phyloP scores from a whole-genome alignment of 2,329 filamentous ascomycete genomes.

The Aspergillus flavus region DNA sequence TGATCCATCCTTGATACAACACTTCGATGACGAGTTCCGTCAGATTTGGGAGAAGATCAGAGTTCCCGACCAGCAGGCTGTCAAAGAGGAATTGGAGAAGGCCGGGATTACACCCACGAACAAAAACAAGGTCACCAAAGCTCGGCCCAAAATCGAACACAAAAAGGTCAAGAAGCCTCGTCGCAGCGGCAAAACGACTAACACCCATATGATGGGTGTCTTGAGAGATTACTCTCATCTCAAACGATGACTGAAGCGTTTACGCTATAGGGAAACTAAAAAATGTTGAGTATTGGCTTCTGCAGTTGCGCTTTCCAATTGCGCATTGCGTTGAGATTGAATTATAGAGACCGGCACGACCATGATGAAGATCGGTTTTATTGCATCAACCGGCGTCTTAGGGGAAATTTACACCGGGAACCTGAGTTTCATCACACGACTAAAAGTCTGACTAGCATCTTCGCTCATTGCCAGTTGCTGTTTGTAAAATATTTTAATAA shows the following conservation, averaged over 20 bases:
- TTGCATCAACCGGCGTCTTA: slow-evolving; percentile 11
- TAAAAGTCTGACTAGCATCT: neutral
- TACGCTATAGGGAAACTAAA: neutral
- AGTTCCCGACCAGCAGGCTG: slow-evolving; percentile 73
- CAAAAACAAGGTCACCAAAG: slow-evolving; percentile 70
- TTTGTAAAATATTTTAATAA: slow-evolving; percentile 6
- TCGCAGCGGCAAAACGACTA: slow-evolving; percentile 78
- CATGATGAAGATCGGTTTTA: neutral
- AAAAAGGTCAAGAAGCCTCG: slow-evolving; percentile 77
- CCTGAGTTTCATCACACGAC: neutral
- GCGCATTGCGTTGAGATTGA: slow-evolving; percentile 1
- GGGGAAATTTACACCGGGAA: slow-evolving; percentile 1
- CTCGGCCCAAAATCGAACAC: slow-evolving; percentile 57
- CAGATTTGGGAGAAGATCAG: slow-evolving; percentile 79
- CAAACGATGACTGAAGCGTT: slow-evolving; percentile 30
- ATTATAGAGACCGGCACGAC: slow-evolving; percentile 1
- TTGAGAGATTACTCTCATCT: slow-evolving; percentile 71
- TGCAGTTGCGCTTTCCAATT: neutral
- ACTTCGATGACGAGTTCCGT: slow-evolving; percentile 81
- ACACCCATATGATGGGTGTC: slow-evolving; percentile 81
- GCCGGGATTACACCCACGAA: slow-evolving; percentile 83
- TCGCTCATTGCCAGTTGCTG: slow-evolving; percentile 15
- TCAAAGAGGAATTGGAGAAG: slow-evolving; percentile 74
- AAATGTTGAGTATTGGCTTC: neutral
- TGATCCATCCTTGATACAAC: slow-evolving; percentile 73